phyloP scores from a whole-genome alignment of 225 moss, liverwort and hornwort species.

The Pseudisothecium myosuroides region DNA sequence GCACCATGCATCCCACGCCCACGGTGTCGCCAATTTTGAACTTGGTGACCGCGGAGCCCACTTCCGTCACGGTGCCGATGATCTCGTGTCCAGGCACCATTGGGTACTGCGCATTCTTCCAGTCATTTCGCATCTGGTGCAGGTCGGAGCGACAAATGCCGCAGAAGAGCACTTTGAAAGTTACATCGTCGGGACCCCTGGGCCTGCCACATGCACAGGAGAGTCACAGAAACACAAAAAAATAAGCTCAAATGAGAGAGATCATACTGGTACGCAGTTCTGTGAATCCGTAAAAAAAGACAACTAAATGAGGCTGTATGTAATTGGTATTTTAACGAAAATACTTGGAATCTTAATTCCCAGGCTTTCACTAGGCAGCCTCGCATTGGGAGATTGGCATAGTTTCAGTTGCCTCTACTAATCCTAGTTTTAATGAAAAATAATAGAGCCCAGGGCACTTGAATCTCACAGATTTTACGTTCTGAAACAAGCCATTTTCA shows the following conservation, averaged over 20 bases:
- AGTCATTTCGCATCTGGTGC: slow-evolving; percentile 10
- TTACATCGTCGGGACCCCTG: slow-evolving; percentile 18
- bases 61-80: slow-evolving; percentile 22
- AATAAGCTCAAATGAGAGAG: neutral
- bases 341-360: neutral
- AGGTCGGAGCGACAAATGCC: slow-evolving; percentile 31
- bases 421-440: too few relatives aligned
- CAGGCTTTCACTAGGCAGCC: neutral
- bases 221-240: neutral
- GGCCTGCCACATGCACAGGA: neutral
- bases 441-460: neutral
- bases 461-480: neutral
- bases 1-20: slow-evolving; percentile 33
- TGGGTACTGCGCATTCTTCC: neutral
- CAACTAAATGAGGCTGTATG: neutral
- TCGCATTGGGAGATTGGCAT: neutral
- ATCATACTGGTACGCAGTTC: neutral
- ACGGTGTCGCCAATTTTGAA: slow-evolving; percentile 21
- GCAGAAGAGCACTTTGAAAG: slow-evolving; percentile 23
- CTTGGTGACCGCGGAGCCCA: slow-evolving; percentile 9
- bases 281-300: neutral
- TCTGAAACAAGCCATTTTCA: neutral
- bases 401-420: neutral
- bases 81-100: slow-evolving; percentile 41
- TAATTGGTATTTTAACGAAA: fast-evolving